Base-by-base conservation (phyloP, 495 filamentous ascomycete species). In the Acidiella bohemica region DNA sequence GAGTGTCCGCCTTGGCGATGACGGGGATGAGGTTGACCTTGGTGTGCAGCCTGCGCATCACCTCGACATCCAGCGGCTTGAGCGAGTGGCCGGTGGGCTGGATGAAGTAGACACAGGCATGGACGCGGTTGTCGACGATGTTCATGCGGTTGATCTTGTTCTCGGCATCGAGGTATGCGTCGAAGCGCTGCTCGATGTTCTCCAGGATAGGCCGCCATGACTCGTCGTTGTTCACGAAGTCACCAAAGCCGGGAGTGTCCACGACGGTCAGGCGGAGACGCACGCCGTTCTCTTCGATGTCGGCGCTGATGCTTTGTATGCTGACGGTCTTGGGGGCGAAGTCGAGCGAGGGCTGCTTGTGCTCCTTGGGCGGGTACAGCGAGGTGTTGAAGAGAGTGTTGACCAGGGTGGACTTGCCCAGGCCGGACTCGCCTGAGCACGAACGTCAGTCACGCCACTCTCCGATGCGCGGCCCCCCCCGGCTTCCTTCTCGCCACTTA, bases 61-160 rank as follows among this genome's bases (percentile, higher is more conserved):
- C 90, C 68, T 97, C 90, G 49, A 96, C 94, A 57, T 97, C 90
- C 51, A 97, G 67, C 37, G 92, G 92, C 80, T 97, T 97, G 56
- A 97, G 70, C n/a, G 92, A 90, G 71, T 97, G 90, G 37, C 90
- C 90, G 28, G 90, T 97, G 40, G 90, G 90, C 66, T 97, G 90
- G 54, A 97, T 93, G 69, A 97, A 97, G 75, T 93, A 97, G 35
- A 97, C 90, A 55, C 90, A 95, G 19, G 90, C 88, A 55, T 97
- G 90, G 43, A 97, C 84, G 53, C 90, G 81, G 73, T 95, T 96
- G 65, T 97, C 90, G 39, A 96, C 76, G 60, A 96, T 96, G 73
- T 97, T 97, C 73, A 92, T 92, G 48, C 90, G 81, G 71, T 97
- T 97, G 58, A 97, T 84, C 78, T 95, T 97, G 75, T 97, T 96